Base-by-base conservation (phyloP, 2,329 filamentous ascomycete species). In the Fusarium citri region DNA sequence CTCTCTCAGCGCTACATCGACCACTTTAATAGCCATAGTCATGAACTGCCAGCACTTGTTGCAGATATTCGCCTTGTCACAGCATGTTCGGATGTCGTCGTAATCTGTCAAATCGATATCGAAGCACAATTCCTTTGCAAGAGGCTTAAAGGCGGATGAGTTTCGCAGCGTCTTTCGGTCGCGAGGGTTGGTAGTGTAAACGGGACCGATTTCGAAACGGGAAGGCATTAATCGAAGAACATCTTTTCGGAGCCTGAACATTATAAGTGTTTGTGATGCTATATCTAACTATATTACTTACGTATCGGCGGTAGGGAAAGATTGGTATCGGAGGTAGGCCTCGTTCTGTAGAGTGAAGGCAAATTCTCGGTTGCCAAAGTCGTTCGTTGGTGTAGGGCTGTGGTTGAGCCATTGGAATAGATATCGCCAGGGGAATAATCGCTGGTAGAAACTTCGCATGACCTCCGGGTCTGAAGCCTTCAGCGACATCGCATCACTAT, bases 21-120 rank as follows among this genome's bases (percentile, higher is more conserved):
- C 86, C 18, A 98, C 94, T 78, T 97, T 96, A 78, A 99, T 95
- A 10, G 96, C 93, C 94, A 99, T 98, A 25, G 93, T 97, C 74
- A 97, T 97, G 80, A 98, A 99, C 51, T 92, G 87, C 96, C 96
- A 99, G 83, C 96, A 99, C 78, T 94, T 96, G 71, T 85, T 86
- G 79, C 96, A 99, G 71, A 99, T 98, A 73, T 93, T 97, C 11
- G 95, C 94, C 78, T 95, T 94, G 75, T 91, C 90, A 79, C 96
- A 99, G 82, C 96, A 99, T 28, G 94, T 98, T 73, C 96, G 91
- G 70, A 99, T 93, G 71, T 97, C 94, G 78, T 99, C 96, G 81
- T 99, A 99, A 82, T 98, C 96, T 57, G 96, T 98, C 88, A 99
- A 88, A 87, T 99, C 96, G 76, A 99, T 98, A 91, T 99, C 96